Evolutionary conservation across 306 rosid species (phyloP), one percentile per base, ranked within the genome.

Genomic region (Begonia fuchsioides): DNA sequence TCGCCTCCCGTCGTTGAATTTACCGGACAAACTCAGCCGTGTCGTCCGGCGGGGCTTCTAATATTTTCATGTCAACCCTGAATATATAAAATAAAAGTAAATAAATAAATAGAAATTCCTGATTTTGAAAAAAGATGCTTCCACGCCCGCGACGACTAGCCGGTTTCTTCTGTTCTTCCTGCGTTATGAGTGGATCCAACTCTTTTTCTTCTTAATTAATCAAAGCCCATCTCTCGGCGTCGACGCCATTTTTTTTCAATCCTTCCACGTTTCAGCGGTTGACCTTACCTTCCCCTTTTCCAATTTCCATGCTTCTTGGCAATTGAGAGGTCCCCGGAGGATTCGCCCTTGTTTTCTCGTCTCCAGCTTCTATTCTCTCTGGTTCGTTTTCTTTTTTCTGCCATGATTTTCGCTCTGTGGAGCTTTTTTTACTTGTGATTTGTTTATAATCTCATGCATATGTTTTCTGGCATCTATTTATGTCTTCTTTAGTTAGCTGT

Each of bases 321-420:
- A 7, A 13, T 13, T 38, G 19, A 38, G 19, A 38, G 66, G 12
- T 19, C 51, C 57, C 57, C 50, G 7, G 2, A 19, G 49, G 48
- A 49, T 8, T 58, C 15, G 57, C 53, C 20, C 59, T 5, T 40
- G 8, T 26, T 26, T 26, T 26, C 35, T 26, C 35, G 5, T 5
- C 35, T 26, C 35, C 1, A 26, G 8, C 8, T 26, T 26, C 35
- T 26, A 26, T 47, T 39, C 32, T 47, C 65, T 45, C 35, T 26
- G 65, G 71, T 66, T 19, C 32, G 64, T 39, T 52, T n/a, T 53
- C 45, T 10, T 10, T 41, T 41, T n/a, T 41, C 45, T 41, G 9
- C 45, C 45, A 41, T 10, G 14, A n/a, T 41, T n/a, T 41, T 41
- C 45, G 13, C 45, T 41, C 45, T 10, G 12, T 26, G 45, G 6